Evolutionary conservation across 2,329 filamentous ascomycete genomes (phyloP), one percentile per base, ranked within the genome.

Genomic region (Sclerotinia nivalis): DNA sequence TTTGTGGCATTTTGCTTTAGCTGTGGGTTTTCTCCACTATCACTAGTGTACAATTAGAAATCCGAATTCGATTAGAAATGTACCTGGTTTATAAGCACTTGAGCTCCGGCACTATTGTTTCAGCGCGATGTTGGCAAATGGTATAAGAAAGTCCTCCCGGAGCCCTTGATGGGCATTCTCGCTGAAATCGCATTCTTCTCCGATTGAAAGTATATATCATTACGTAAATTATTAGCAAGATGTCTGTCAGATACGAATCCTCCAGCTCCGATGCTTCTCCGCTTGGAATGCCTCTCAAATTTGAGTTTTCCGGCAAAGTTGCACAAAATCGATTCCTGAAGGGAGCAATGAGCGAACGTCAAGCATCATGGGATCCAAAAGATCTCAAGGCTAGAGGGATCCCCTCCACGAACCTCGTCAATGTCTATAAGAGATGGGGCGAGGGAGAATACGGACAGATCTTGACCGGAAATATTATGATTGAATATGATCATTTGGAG

Each of bases 271-370:
- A 77, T 71, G 71, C 73, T 56, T 74, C 75, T 4, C 80, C 82
- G 0, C 77, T 87, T 25, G 83, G 78, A 18, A 73, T 81, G 73
- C 83, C 85, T 13, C 79, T 87, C 60, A 77, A 79, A 25, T 86
- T 85, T 72, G 78, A 80, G 37, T 86, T 86, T 77, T 85, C 84
- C 55, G 83, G 84, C 66, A 83, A 81, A 69, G 85, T 83, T 1
- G 88, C 88, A 1, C 84, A 84, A 55, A 91, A 91, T 76, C 83
- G 88, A n/a, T 88, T 91, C 75, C 78, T 91, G 73, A 91, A 91
- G 78, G 87, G 82, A 8, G 86, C 89, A 55, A 91, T 91, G 89
- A 86, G 86, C 2, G 89, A 92, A 77, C 81, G 84, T 10, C 80
- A 91, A 20, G 86, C 87, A 0, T 87, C 84, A 7, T 91, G 87